Percentiles rank a stretch among this genome's conserved stretches.
Evolutionary conservation across 1,284 basidiomycete genomes (phyloP).

Genomic region (Schizophyllum amplum): DNA sequence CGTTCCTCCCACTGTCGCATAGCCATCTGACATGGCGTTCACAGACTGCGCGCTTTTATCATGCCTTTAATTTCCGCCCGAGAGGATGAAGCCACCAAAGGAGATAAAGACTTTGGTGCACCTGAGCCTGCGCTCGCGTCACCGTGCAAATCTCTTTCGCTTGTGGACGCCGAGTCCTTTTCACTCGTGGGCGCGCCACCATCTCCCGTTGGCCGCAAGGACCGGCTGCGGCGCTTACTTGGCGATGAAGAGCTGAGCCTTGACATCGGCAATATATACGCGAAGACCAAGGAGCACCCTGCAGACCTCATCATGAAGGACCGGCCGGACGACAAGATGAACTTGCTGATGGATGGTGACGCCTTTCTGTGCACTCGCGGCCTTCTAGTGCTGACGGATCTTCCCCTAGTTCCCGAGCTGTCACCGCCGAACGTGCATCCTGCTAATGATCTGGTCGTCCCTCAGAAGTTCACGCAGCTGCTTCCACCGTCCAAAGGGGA

Average conservation of each 20-base stretch:
- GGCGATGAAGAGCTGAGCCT: conserved; percentile 14
- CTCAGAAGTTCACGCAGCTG: conserved; percentile 25
- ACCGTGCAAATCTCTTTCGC: neutral
- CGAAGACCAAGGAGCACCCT: conserved; percentile 21
- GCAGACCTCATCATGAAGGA: conserved; percentile 41
- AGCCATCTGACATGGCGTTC: neutral
- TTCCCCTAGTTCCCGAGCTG: conserved; percentile 45
- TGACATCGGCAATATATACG: conserved; percentile 20
- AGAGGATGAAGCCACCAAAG: neutral
- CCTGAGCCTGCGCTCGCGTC: neutral
- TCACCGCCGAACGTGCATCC: conserved; percentile 39
- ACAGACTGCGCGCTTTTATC: neutral
- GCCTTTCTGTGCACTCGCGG: neutral
- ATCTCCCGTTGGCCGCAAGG: neutral
- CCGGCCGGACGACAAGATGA: conserved; percentile 40
- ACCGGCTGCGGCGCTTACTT: neutral
- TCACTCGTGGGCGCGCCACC: neutral
- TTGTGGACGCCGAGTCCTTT: neutral
- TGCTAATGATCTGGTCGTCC: conserved; percentile 24
- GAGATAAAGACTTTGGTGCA: neutral
- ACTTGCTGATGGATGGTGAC: conserved; percentile 45
- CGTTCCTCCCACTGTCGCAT: neutral
- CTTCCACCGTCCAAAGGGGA: conserved; percentile 16
- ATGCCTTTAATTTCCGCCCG: neutral
- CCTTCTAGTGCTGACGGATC: neutral